Evolutionary conservation across 2,329 filamentous ascomycete species (phyloP), one percentile per base, ranked within the genome.

Genomic region (Simplicillium aogashimaense): DNA sequence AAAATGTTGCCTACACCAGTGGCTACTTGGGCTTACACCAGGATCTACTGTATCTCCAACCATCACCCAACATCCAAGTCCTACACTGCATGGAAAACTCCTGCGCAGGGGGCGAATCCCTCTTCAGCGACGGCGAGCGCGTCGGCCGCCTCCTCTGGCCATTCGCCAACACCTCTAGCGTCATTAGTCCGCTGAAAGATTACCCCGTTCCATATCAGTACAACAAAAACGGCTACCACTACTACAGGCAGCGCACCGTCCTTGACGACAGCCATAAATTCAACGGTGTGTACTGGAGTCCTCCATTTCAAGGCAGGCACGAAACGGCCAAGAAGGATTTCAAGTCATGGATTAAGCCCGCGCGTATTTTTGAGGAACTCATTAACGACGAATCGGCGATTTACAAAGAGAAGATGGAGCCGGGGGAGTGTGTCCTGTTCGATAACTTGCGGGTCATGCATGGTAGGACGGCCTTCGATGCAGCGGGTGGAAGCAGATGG

Each of bases 401-500:
- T 39, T 83, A 81, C 53, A 72, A 90, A 65, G 69, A 82, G 43
- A 82, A 82, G 59, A 67, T 95, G 59, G 66, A 78, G 40, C 78
- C 84, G 4, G 92, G 90, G 3, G 85, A 95, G 53, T 94, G 87
- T 55, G 88, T 89, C 11, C 72, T 98, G n/a, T 97, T 98, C 55
- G 83, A 94, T 57, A 97, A 97, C 55, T 65, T 78, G 43, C 72
- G 90, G 14, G 70, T 94, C n/a, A 60, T 94, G 54, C 92, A 97
- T 65, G 90, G 88, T 1, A 70, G 92, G 4, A 73, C 69, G 13
- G 76, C 78, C 25, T 97, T 97, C 59, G 78, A 90, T 55, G 47
- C 53, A 0, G 61, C 69, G 0, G 69, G 71, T 7, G 85, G 85
- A 1, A 73, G 79, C 45, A 70, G 90, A 39, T 94, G 86, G 85